Conservation (phyloP, 2,329 filamentous ascomycete genomes). For the Claviceps capensis region DNA sequence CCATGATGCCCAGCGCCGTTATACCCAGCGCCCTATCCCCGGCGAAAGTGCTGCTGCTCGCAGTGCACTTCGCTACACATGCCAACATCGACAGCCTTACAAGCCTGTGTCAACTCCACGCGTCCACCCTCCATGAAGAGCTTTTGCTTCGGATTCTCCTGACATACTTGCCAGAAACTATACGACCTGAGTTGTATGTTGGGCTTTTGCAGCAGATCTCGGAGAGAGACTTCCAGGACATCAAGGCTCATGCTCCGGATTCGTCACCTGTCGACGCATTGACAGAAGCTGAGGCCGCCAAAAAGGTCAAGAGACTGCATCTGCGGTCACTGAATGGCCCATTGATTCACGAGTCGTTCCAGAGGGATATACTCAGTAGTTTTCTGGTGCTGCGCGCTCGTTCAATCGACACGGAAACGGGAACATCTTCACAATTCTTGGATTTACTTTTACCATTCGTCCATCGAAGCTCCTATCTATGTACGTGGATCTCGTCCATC, state of each 20-base stretch:
- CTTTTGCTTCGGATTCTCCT: constrained; percentile 60
- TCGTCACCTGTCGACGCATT: constrained; percentile 40
- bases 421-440: constrained; percentile 55
- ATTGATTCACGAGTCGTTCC: constrained; percentile 30
- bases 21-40: constrained; percentile 34
- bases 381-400: constrained; percentile 58
- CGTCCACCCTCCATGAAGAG: constrained; percentile 45
- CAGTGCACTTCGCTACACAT: constrained; percentile 54
- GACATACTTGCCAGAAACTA: constrained; percentile 61
- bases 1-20: constrained; percentile 21
- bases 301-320: constrained; percentile 47
- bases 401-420: constrained; percentile 57
- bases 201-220: constrained; percentile 46
- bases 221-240: constrained; percentile 28
- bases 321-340: constrained; percentile 43
- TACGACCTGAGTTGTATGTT: constrained; percentile 49
- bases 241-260: constrained; percentile 35
- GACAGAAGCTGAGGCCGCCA: constrained; percentile 49
- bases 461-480: constrained; percentile 43
- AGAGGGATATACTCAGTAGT: constrained; percentile 40
- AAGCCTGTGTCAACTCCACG: constrained; percentile 42
- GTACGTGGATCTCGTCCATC: constrained; percentile 55
- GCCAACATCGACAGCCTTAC: constrained; percentile 51
- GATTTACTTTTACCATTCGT: constrained; percentile 58
- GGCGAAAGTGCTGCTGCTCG: constrained; percentile 58